These are phyloP conservation scores for Solanum clarkiae DNA, from an alignment of 257 asterid genomes.

Conservation along the genomic window DNA sequence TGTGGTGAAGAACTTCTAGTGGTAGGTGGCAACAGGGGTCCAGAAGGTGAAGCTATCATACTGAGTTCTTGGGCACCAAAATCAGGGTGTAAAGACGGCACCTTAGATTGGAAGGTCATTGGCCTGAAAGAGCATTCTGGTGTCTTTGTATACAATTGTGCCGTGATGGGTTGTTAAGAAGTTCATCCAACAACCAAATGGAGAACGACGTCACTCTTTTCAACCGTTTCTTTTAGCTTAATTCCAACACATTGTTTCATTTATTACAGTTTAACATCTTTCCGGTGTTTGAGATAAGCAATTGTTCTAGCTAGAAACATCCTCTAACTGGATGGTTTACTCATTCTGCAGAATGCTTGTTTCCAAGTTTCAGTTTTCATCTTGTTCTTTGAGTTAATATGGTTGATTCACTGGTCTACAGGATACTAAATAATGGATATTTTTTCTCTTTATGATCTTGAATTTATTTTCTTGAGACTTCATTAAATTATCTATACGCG, in stretches of 20 bases:
- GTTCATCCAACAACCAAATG: constrained; percentile 3
- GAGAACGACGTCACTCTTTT: constrained; percentile 1
- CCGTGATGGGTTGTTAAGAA: constrained; percentile 73
- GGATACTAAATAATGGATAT: background rate
- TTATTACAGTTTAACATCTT: background rate
- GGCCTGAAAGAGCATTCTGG: constrained; percentile 84
- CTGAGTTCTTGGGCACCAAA: constrained; percentile 62
- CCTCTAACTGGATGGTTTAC: background rate
- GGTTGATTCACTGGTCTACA: background rate
- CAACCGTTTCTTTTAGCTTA: constrained; percentile 17
- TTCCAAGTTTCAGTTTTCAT: background rate
- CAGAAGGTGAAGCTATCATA: constrained; percentile 79
- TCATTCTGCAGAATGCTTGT: background rate
- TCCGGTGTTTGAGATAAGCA: background rate
- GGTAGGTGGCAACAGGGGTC: constrained; percentile 88
- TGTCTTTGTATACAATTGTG: constrained; percentile 77
- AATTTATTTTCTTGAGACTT: background rate
- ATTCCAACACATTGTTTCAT: constrained; percentile 8
- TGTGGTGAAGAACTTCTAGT: constrained; percentile 60
- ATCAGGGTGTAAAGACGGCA: constrained; percentile 37
- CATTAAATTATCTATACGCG: background rate
- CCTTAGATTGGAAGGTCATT: constrained; percentile 59
- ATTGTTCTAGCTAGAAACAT: background rate
- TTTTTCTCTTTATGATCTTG: background rate
- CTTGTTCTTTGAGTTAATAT: background rate